Conservation (phyloP, 495 filamentous ascomycete genomes). For the Astrocystis sublimbata region DNA sequence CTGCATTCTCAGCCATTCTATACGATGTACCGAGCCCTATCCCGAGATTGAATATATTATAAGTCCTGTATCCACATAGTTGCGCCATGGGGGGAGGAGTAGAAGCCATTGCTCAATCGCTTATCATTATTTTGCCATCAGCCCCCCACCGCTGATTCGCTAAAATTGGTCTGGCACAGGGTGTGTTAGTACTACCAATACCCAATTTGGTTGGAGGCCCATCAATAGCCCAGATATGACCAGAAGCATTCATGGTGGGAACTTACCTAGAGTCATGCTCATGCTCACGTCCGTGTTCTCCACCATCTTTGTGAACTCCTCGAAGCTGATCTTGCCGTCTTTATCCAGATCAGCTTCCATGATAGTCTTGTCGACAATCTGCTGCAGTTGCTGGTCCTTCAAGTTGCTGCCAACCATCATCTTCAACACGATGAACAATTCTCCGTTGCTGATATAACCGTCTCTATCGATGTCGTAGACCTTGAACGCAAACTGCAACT, state of each 20-base stretch:
- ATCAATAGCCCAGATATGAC: not conserved
- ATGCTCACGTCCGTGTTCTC: conserved; percentile 96
- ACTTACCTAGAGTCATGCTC: conserved; percentile 96
- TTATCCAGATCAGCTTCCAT: conserved; percentile 97
- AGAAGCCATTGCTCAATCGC: too few relatives aligned
- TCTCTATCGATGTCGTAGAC: conserved; percentile 99
- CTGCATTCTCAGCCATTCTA: too few relatives aligned
- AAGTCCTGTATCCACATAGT: too few relatives aligned
- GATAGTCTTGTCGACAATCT: conserved; percentile 99
- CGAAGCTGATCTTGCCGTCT: conserved; percentile 98
- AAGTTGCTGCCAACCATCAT: conserved; percentile 99
- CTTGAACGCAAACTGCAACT: conserved; percentile 96
- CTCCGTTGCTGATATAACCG: conserved; percentile 97
- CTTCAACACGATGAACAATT: conserved; percentile 98
- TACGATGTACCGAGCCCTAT: too few relatives aligned
- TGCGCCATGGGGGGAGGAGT: too few relatives aligned
- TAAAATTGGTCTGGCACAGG: conserved; percentile 9
- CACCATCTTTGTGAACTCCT: conserved; percentile 98
- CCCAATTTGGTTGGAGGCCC: not conserved
- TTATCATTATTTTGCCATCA: not conserved
- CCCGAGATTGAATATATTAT: too few relatives aligned
- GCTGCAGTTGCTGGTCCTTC: conserved; percentile 98
- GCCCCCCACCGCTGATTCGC: not conserved
- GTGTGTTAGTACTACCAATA: not conserved
- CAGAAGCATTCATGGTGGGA: not conserved